These are phyloP conservation scores for Biscogniauxia marginata DNA, from an alignment of 2,329 filamentous ascomycete species.

Conservation along the genomic window DNA sequence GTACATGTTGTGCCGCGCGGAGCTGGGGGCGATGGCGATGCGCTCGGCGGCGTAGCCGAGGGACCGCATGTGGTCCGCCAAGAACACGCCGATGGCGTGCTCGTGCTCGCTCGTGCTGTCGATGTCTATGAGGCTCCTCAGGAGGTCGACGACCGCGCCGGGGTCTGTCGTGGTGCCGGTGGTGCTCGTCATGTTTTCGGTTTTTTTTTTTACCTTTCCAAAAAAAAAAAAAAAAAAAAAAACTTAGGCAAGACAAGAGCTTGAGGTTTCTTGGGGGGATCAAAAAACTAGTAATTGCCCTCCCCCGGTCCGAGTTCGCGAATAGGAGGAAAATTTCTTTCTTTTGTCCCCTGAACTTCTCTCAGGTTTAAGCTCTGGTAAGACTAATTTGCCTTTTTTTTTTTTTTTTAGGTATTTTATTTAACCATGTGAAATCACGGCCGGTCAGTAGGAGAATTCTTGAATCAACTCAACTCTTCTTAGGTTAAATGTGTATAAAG, in stretches of 20 bases:
- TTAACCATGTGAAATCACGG: too few species aligned
- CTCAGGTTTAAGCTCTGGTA: too few species aligned
- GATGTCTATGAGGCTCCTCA: conserved; percentile 36
- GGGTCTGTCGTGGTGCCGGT: conserved; percentile 12
- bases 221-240: too few species aligned
- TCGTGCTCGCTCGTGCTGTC: conserved; percentile 38
- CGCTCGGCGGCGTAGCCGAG: conserved; percentile 37
- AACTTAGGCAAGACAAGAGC: too few species aligned
- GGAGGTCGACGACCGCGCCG: conserved; percentile 25
- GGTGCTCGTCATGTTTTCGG: conserved; percentile 13
- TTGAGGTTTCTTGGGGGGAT: background rate
- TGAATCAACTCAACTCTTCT: background rate
- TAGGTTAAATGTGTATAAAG: background rate
- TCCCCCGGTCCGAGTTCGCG: too few species aligned
- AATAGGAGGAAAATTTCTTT: too few species aligned
- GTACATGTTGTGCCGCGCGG: conserved; percentile 38
- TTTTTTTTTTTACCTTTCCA: background rate
- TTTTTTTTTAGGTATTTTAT: too few species aligned
- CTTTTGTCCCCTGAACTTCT: too few species aligned
- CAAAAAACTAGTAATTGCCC: too few species aligned
- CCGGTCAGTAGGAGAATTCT: too few species aligned
- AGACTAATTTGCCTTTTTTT: too few species aligned
- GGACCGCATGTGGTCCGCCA: conserved; percentile 31
- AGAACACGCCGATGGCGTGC: conserved; percentile 34
- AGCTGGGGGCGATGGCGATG: conserved; percentile 33